A percentile compares a stretch with the other conserved stretches of the same genome.
These are phyloP conservation scores for Colletotrichum echinochloae DNA, from an alignment of 2,329 filamentous ascomycete genomes.

Conservation along the genomic window DNA sequence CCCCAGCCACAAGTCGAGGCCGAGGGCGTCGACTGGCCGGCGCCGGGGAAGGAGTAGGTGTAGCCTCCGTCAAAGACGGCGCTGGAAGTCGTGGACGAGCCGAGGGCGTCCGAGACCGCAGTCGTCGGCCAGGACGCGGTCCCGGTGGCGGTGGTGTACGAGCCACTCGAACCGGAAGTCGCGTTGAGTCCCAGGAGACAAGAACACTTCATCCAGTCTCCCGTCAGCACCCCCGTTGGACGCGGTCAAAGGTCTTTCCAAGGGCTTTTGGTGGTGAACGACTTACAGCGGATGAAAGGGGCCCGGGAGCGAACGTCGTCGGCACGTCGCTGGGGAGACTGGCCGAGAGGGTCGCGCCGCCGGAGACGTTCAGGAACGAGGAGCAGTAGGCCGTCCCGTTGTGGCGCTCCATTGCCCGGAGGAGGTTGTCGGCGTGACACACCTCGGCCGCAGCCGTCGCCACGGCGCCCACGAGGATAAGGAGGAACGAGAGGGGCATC, in stretches of 20 bases:
- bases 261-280: too few species aligned
- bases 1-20: background rate
- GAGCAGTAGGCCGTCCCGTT: conserved; percentile 35
- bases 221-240: background rate
- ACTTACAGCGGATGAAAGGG: conserved; percentile 34
- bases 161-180: background rate
- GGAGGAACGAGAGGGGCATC: background rate
- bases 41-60: conserved; percentile 13
- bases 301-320: conserved; percentile 10
- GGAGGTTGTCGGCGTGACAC: conserved; percentile 38
- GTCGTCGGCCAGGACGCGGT: background rate
- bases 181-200: conserved; percentile 22
- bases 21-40: background rate
- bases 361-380: background rate
- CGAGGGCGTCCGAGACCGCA: background rate
- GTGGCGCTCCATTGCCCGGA: conserved; percentile 35
- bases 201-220: conserved; percentile 18
- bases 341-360: background rate
- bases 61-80: conserved; percentile 9
- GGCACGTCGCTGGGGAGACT: conserved; percentile 6
- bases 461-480: background rate
- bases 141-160: too few species aligned
- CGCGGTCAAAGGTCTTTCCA: background rate
- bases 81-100: background rate
- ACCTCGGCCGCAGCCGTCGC: conserved; percentile 13